Percentiles rank a stretch among this genome's conserved stretches.
phyloP scores from a whole-genome alignment of 2,329 filamentous ascomycete genomes.

The Macroventuria anomochaeta region DNA sequence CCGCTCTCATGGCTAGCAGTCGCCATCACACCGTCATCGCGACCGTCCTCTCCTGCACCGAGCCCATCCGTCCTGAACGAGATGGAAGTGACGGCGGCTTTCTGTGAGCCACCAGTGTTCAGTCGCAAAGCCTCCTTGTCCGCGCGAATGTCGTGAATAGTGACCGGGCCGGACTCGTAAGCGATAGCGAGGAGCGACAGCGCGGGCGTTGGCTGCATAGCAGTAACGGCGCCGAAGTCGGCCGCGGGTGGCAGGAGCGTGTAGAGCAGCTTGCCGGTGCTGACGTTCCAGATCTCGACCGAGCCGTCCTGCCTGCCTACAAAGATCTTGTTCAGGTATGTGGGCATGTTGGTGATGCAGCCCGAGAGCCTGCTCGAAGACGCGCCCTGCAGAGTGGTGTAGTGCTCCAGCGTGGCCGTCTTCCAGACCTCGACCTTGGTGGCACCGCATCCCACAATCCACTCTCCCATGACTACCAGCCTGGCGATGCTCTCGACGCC shows the following conservation, averaged over 20 bases:
- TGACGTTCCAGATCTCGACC: constrained; percentile 97
- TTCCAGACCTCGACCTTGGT: constrained; percentile 91
- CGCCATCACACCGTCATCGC: constrained; percentile 87
- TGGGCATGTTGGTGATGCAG: constrained; percentile 85
- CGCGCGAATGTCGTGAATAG: constrained; percentile 80
- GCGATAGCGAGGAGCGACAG: constrained; percentile 87
- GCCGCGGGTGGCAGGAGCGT: constrained; percentile 80
- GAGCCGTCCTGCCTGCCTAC: constrained; percentile 85
- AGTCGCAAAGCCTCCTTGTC: constrained; percentile 76
- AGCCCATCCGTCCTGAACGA: constrained; percentile 88
- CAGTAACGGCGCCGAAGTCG: constrained; percentile 81
- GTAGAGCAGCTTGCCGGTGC: constrained; percentile 87
- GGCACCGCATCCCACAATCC: constrained; percentile 81
- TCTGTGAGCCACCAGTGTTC: constrained; percentile 66
- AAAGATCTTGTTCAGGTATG: constrained; percentile 94
- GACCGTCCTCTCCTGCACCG: constrained; percentile 86
- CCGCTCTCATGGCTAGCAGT: constrained; percentile 80
- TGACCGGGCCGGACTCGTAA: constrained; percentile 78
- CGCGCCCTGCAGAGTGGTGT: constrained; percentile 75
- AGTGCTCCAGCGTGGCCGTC: constrained; percentile 80
- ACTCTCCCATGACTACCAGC: constrained; percentile 84
- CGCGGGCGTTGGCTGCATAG: constrained; percentile 81
- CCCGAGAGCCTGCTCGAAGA: constrained; percentile 75
- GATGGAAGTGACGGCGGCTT: constrained; percentile 77
- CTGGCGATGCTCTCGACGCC: constrained; percentile 75